phyloP scores from a whole-genome alignment of 1,284 basidiomycete species.

The Anthracocystis walkeri region DNA sequence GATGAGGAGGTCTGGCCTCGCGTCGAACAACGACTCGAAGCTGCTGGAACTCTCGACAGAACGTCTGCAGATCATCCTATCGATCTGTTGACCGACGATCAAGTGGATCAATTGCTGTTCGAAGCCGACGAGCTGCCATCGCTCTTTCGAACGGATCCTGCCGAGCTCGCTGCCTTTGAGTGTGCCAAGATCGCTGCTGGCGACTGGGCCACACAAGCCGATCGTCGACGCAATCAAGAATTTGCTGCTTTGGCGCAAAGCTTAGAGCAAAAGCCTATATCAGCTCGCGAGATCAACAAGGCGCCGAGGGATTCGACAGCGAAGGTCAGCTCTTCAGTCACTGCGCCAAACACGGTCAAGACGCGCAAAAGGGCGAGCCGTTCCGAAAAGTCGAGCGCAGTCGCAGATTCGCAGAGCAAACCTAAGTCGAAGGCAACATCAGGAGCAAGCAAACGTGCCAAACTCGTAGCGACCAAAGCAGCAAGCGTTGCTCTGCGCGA shows the following conservation, averaged over 20 bases:
- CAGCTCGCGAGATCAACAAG: neutral
- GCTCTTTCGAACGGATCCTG: constrained; percentile 26
- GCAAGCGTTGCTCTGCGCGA: constrained; percentile 13
- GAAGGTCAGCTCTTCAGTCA: neutral
- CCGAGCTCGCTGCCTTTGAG: constrained; percentile 21
- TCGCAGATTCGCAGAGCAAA: neutral
- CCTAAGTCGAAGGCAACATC: neutral
- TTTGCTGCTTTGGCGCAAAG: constrained; percentile 9
- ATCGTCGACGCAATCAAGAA: constrained; percentile 10
- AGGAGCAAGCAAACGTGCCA: neutral
- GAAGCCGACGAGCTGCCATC: constrained; percentile 19
- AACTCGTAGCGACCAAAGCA: neutral
- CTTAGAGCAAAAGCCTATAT: neutral
- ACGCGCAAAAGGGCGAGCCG: neutral
- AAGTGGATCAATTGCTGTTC: constrained; percentile 40
- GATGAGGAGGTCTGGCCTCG: constrained; percentile 27
- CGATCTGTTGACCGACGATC: constrained; percentile 34
- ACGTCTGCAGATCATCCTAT: constrained; percentile 11
- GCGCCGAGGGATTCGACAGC: neutral
- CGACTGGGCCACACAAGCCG: constrained; percentile 17
- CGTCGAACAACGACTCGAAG: constrained; percentile 9
- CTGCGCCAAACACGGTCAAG: neutral
- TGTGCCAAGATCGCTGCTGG: constrained; percentile 30
- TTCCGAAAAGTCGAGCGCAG: neutral
- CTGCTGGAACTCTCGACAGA: neutral